These are phyloP conservation scores for Colletotrichum sp. DNA, from an alignment of 2,329 filamentous ascomycete species.

Conservation along the genomic window DNA sequence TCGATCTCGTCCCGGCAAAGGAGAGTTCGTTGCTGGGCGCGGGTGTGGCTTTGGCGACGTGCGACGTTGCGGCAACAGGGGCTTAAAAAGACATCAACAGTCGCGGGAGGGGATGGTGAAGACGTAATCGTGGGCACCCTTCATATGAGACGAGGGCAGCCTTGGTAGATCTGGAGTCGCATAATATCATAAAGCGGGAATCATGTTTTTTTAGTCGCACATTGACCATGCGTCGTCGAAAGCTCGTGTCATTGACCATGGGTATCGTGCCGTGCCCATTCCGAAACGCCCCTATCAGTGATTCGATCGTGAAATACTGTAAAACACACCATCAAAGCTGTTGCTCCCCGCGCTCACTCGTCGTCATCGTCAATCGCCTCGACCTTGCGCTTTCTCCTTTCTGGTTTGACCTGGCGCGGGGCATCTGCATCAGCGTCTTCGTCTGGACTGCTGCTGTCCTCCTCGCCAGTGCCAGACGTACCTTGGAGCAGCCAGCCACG, in stretches of 20 bases:
- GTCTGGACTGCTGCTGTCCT: constrained; percentile 31
- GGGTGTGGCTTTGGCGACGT: constrained; percentile 67
- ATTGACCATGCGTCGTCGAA: not conserved
- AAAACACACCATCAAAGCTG: not conserved
- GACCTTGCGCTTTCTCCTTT: not conserved
- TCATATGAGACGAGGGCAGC: not conserved
- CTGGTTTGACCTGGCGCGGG: not conserved
- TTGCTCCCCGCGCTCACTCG: not conserved
- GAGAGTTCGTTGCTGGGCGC: constrained; percentile 80
- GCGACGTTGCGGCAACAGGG: not conserved
- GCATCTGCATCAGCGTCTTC: not conserved
- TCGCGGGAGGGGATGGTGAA: not conserved
- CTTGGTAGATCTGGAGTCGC: not conserved
- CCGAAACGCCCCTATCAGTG: not conserved
- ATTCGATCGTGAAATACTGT: not conserved
- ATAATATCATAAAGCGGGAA: not conserved
- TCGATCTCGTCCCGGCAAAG: constrained; percentile 70
- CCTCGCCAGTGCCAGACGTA: no score
- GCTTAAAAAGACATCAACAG: not conserved
- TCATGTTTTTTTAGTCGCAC: not conserved
- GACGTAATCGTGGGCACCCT: not conserved
- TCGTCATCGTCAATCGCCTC: constrained; percentile 20
- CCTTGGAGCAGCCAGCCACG: constrained; percentile 66
- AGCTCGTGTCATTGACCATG: not conserved
- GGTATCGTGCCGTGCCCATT: not conserved